phyloP scores from a whole-genome alignment of 2,329 filamentous ascomycete genomes.

The Xylariaceae sp. region DNA sequence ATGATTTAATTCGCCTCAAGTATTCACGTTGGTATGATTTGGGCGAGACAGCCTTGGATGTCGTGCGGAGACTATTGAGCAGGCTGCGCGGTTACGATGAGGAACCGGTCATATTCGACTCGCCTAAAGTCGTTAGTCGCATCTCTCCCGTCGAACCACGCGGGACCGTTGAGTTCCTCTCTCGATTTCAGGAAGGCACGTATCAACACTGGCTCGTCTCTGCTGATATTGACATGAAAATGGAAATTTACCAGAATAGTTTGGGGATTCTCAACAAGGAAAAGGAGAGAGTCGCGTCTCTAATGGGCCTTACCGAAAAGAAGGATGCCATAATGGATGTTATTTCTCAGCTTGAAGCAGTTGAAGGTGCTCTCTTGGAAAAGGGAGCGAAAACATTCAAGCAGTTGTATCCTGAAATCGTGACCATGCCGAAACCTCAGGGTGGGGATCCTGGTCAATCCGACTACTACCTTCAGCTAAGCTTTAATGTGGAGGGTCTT shows the following conservation, averaged over 20 bases:
- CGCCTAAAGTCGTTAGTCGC: no score
- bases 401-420: constrained; percentile 56
- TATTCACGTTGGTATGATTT: constrained; percentile 34
- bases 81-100: constrained; percentile 44
- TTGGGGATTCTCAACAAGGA: constrained; percentile 36
- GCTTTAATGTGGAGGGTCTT: constrained; percentile 54
- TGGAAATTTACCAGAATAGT: constrained; percentile 34
- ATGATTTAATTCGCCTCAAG: constrained; percentile 35
- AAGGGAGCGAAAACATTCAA: constrained; percentile 63
- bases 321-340: constrained; percentile 49
- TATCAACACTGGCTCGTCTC: constrained; percentile 57
- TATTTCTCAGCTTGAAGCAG: constrained; percentile 48
- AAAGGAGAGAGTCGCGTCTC: constrained; percentile 31
- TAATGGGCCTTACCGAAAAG: constrained; percentile 47
- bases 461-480: constrained; percentile 47
- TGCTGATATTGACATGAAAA: constrained; percentile 35
- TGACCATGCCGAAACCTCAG: constrained; percentile 8
- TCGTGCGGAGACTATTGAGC: constrained; percentile 51
- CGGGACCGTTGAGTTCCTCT: constrained; percentile 50
- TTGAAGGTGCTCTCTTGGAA: constrained; percentile 52
- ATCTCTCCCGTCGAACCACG: constrained; percentile 26
- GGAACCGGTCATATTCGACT: constrained; percentile 25
- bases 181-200: constrained; percentile 46
- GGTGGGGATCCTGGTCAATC: constrained; percentile 23
- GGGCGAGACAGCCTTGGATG: constrained; percentile 55